Evolutionary conservation across 805 yeast species (phyloP).

Genomic region (Kuraishia piskuri): DNA sequence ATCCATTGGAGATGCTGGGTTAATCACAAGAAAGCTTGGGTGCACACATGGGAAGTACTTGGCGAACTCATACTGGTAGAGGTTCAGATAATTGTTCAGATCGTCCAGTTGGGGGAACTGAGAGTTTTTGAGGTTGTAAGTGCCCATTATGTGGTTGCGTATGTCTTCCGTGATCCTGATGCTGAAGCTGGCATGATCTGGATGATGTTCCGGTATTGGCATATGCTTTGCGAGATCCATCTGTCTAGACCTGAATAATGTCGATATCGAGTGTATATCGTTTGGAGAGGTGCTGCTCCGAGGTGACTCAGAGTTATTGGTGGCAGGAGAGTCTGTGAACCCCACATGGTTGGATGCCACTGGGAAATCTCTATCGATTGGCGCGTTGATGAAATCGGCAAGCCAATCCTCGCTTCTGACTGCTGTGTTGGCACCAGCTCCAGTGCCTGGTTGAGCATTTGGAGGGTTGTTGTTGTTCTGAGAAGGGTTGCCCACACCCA

Average conservation of each 20-base stretch:
- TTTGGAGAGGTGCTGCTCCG: constrained; percentile 14
- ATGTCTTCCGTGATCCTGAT: constrained; percentile 41
- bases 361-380: constrained; percentile 51
- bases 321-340: constrained; percentile 32
- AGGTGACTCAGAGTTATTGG: constrained; percentile 8
- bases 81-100: constrained; percentile 64
- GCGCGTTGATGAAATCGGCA: constrained; percentile 59
- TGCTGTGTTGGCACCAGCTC: not conserved
- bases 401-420: constrained; percentile 47
- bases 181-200: constrained; percentile 16
- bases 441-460: not conserved
- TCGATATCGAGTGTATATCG: constrained; percentile 36
- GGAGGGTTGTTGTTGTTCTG: not conserved
- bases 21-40: constrained; percentile 43
- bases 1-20: constrained; percentile 34
- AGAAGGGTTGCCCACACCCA: not conserved
- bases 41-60: constrained; percentile 82
- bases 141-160: constrained; percentile 41
- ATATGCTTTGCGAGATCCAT: constrained; percentile 51
- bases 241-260: constrained; percentile 57
- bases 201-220: constrained; percentile 19
- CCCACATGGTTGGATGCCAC: constrained; percentile 50
- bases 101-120: constrained; percentile 74
- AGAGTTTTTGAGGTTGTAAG: constrained; percentile 42
- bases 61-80: constrained; percentile 72